phyloP scores from a whole-genome alignment of 1,284 basidiomycete genomes.

The Malassezia equina region DNA sequence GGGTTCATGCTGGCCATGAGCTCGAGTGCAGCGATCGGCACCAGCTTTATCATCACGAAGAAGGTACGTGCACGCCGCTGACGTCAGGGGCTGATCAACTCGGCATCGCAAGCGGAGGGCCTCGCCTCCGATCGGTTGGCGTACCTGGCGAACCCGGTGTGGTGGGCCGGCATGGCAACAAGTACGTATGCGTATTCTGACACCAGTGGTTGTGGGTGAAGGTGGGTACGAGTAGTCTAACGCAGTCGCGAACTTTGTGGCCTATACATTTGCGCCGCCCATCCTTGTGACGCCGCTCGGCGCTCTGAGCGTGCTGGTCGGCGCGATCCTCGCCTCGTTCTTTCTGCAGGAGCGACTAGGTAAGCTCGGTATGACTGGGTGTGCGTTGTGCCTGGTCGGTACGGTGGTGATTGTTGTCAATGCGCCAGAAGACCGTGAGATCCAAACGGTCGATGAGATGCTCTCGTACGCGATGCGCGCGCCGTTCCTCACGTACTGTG shows the following conservation, averaged over 20 bases:
- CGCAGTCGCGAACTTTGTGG: slow-evolving; percentile 92
- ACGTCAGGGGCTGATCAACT: slow-evolving; percentile 39
- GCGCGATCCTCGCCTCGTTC: slow-evolving; percentile 65
- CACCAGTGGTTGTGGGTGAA: slow-evolving; percentile 43
- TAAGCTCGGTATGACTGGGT: slow-evolving; percentile 81
- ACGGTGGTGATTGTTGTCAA: slow-evolving; percentile 92
- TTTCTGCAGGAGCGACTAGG: slow-evolving; percentile 87
- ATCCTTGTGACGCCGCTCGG: slow-evolving; percentile 93
- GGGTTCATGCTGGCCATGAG: slow-evolving; percentile 44
- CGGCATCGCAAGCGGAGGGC: slow-evolving; percentile 37
- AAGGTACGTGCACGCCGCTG: slow-evolving; percentile 21
- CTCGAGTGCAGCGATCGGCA: slow-evolving; percentile 44
- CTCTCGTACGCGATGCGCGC: slow-evolving; percentile 77
- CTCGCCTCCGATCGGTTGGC: slow-evolving; percentile 45
- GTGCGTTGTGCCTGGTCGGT: slow-evolving; percentile 77
- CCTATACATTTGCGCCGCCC: slow-evolving; percentile 93
- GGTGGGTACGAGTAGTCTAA: neutral
- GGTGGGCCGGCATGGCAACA: slow-evolving; percentile 94
- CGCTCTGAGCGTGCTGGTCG: slow-evolving; percentile 91
- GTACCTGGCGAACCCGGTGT: slow-evolving; percentile 85
- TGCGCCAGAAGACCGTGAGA: slow-evolving; percentile 87
- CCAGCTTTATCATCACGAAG: slow-evolving; percentile 47
- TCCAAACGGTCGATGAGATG: slow-evolving; percentile 89
- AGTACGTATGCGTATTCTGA: slow-evolving; percentile 54
- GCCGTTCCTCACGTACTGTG: slow-evolving; percentile 67